phyloP scores from a whole-genome alignment of 495 filamentous ascomycete genomes.

The Pyrenula aspistea region DNA sequence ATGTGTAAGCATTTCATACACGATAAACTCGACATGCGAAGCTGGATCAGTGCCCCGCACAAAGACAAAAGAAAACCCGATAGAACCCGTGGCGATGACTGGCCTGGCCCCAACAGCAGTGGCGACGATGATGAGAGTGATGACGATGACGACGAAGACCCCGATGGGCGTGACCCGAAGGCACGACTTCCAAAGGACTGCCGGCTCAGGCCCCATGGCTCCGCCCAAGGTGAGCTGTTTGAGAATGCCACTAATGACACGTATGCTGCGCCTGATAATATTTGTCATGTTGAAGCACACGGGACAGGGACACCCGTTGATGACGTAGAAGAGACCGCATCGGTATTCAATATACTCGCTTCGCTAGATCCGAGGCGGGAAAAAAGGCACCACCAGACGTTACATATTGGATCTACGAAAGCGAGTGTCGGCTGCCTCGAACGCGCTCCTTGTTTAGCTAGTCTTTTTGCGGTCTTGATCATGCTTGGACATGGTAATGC shows the following conservation, averaged over 20 bases:
- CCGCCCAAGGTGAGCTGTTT: constrained; percentile 31
- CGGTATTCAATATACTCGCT: constrained; percentile 17
- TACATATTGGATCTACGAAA: constrained; percentile 61
- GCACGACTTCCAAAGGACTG: too few species aligned
- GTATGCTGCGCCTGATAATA: constrained; percentile 31
- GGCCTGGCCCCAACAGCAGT: too few species aligned
- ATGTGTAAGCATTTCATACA: too few species aligned
- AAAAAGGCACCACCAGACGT: constrained; percentile 37
- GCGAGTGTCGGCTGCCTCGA: constrained; percentile 31
- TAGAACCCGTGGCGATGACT: too few species aligned
- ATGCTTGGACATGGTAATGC: constrained; percentile 23
- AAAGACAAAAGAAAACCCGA: too few species aligned
- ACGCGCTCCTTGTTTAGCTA: constrained; percentile 16
- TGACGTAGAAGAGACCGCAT: constrained; percentile 19
- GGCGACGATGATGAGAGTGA: too few species aligned
- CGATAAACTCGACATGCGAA: too few species aligned
- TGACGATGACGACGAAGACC: too few species aligned
- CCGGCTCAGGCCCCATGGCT: constrained; percentile 38
- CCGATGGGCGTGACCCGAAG: too few species aligned
- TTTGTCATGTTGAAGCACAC: constrained; percentile 40
- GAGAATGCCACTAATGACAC: constrained; percentile 27
- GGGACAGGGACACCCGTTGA: constrained; percentile 34
- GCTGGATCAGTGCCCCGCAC: too few species aligned
- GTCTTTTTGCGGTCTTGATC: constrained; percentile 22
- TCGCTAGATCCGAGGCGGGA: constrained; percentile 23